These are phyloP conservation scores for Glebionis coronaria DNA, from an alignment of 129 eudicot genomes.

Conservation along the genomic window DNA sequence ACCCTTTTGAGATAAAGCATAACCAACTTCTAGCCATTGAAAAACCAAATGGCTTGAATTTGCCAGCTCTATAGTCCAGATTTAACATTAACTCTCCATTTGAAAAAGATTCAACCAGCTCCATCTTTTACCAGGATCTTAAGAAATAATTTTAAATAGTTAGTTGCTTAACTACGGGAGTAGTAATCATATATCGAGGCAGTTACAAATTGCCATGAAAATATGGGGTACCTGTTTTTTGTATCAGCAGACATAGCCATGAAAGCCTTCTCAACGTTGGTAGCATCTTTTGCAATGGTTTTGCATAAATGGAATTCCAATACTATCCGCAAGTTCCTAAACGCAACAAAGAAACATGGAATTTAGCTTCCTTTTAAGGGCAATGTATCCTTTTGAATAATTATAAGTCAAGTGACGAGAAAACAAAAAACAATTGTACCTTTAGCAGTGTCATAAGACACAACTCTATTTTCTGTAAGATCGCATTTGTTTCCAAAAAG, in stretches of 20 bases:
- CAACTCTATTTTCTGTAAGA: conserved; percentile 37
- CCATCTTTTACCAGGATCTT: neutral
- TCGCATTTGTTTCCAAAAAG: conserved; percentile 49
- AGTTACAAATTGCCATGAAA: conserved; percentile 1
- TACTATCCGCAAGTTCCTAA: conserved; percentile 40
- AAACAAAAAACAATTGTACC: neutral
- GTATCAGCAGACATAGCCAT: conserved; percentile 60
- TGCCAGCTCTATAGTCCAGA: neutral
- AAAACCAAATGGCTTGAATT: neutral
- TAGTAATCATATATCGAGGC: too few relatives aligned
- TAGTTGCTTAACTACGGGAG: neutral
- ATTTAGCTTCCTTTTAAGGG: conserved; percentile 18
- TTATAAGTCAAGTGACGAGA: neutral
- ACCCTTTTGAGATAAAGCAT: neutral
- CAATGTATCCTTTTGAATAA: neutral
- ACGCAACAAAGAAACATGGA: conserved; percentile 10
- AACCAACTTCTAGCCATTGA: neutral
- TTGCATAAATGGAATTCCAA: conserved; percentile 44
- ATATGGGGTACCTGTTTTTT: conserved; percentile 27
- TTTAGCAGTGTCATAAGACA: conserved; percentile 29
- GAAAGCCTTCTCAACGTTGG: conserved; percentile 87
- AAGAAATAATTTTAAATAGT: neutral
- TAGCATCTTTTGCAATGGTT: conserved; percentile 45
- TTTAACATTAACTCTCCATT: neutral
- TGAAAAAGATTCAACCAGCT: neutral